phyloP scores from a whole-genome alignment of 805 yeast genomes.

The Metschnikowia sp. region DNA sequence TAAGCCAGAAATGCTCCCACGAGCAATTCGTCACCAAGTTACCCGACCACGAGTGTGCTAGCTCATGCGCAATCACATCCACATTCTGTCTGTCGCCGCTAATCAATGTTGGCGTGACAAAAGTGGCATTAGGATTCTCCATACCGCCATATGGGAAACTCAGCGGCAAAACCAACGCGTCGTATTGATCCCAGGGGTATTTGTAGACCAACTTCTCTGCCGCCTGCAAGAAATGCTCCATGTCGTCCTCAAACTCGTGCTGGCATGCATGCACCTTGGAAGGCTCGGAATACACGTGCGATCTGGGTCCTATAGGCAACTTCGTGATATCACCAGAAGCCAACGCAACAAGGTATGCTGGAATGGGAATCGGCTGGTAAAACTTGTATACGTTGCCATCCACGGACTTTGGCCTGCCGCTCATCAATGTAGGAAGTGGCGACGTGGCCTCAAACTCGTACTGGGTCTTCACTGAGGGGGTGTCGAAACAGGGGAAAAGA shows the following conservation, averaged over 20 bases:
- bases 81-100: slow-evolving; percentile 83
- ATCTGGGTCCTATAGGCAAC: slow-evolving; percentile 79
- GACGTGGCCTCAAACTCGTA: slow-evolving; percentile 59
- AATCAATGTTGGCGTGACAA: slow-evolving; percentile 84
- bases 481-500: slow-evolving; percentile 85
- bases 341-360: slow-evolving; percentile 77
- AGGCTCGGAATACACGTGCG: slow-evolving; percentile 79
- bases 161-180: slow-evolving; percentile 75
- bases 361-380: slow-evolving; percentile 78
- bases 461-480: slow-evolving; percentile 77
- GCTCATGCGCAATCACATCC: slow-evolving; percentile 88
- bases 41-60: slow-evolving; percentile 92
- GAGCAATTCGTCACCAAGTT: slow-evolving; percentile 86
- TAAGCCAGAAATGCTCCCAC: slow-evolving; percentile 93
- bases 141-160: slow-evolving; percentile 88
- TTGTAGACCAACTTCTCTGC: slow-evolving; percentile 75
- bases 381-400: slow-evolving; percentile 42
- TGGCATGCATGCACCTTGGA: slow-evolving; percentile 61
- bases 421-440: slow-evolving; percentile 65
- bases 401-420: slow-evolving; percentile 49
- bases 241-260: slow-evolving; percentile 76
- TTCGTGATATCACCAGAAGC: slow-evolving; percentile 76
- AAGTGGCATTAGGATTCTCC: slow-evolving; percentile 91
- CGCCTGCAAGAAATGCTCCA: slow-evolving; percentile 71
- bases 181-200: slow-evolving; percentile 83